These are phyloP conservation scores for Helicocarpus griseus DNA, from an alignment of 2,329 filamentous ascomycete genomes.

Conservation along the genomic window DNA sequence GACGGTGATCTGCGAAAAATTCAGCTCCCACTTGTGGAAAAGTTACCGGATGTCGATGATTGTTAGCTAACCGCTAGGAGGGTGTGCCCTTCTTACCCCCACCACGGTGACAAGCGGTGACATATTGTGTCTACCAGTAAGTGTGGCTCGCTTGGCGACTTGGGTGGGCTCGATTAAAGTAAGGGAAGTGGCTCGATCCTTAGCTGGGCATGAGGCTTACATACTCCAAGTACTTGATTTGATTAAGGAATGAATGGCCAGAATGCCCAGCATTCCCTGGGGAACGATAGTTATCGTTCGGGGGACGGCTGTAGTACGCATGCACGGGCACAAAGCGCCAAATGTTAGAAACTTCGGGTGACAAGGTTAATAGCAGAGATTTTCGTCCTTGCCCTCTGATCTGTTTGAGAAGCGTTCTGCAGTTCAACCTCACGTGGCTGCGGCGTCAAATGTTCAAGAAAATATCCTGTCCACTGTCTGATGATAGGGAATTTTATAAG, in stretches of 20 bases:
- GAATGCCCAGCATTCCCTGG: background rate
- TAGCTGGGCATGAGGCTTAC: background rate
- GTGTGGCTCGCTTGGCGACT: background rate
- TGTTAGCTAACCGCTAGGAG: background rate
- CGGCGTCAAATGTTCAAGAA: no score
- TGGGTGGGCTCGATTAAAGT: background rate
- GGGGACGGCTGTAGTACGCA: background rate
- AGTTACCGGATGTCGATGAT: background rate
- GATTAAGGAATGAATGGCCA: background rate
- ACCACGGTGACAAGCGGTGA: background rate
- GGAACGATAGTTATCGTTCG: no score
- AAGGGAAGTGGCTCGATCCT: background rate
- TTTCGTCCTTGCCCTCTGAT: no score
- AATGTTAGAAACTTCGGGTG: background rate
- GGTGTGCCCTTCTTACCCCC: background rate
- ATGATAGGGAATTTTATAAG: no score
- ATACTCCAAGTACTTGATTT: background rate
- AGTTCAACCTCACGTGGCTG: slow-evolving; percentile 1
- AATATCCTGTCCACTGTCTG: no score
- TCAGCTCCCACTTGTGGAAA: background rate
- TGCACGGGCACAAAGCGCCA: background rate
- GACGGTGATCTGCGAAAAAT: background rate
- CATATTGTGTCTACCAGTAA: background rate
- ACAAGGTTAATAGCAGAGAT: slow-evolving; percentile 1
- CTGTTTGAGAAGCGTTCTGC: background rate